These are phyloP conservation scores for Fusarium graminum DNA, from an alignment of 2,329 filamentous ascomycete species.

Conservation along the genomic window DNA sequence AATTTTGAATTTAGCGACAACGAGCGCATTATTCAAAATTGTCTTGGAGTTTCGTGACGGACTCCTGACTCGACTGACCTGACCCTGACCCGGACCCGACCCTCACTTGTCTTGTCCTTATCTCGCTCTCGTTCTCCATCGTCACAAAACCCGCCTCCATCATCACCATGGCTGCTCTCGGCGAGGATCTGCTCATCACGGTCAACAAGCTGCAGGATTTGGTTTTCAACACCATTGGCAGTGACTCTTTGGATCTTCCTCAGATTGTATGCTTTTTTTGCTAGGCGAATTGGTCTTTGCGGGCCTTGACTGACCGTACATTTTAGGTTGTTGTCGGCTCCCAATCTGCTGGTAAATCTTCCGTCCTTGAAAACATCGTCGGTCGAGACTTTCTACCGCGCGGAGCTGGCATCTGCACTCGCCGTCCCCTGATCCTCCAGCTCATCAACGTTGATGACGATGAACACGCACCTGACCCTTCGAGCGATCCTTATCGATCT, in stretches of 20 bases:
- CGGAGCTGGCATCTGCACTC: conserved; percentile 95
- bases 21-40: conserved; percentile 46
- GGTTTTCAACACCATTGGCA: conserved; percentile 99
- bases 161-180: conserved; percentile 85
- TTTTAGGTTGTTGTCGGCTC: conserved; percentile 94
- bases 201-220: conserved; percentile 99
- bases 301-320: conserved; percentile 33
- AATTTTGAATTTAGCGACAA: conserved; percentile 47
- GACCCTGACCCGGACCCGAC: conserved; percentile 29
- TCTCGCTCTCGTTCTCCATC: conserved; percentile 17
- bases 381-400: conserved; percentile 96
- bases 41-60: conserved; percentile 30
- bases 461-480: conserved; percentile 72
- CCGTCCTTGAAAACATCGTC: conserved; percentile 98
- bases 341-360: conserved; percentile 98
- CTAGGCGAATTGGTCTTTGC: conserved; percentile 28
- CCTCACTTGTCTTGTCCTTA: conserved; percentile 26
- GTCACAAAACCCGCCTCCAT: conserved; percentile 33
- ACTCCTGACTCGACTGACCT: conserved; percentile 41
- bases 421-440: conserved; percentile 93
- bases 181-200: conserved; percentile 92
- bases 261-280: conserved; percentile 82
- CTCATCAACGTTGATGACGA: conserved; percentile 96
- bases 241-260: conserved; percentile 95
- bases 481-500: conserved; percentile 80